Conservation (phyloP, 1,284 basidiomycete genomes). For the Phellopilus nigrolimitatus region DNA sequence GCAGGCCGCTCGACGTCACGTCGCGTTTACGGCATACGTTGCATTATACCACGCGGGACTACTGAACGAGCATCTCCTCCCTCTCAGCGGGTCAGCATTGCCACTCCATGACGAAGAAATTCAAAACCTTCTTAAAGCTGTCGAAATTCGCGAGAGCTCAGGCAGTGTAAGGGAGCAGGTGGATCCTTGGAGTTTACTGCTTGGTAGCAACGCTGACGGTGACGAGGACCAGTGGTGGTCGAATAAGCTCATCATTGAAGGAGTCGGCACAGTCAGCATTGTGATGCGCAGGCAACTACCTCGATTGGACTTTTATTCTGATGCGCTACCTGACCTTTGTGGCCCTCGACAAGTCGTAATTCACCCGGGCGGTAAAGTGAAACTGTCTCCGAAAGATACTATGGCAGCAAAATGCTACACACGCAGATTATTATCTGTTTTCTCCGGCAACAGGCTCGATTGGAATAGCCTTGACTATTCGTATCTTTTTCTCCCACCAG, state of each 20-base stretch:
- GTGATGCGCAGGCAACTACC: constrained; percentile 49
- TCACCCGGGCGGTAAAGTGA: constrained; percentile 26
- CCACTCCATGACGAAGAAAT: constrained; percentile 47
- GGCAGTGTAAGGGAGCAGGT: constrained; percentile 56
- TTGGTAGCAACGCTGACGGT: not conserved
- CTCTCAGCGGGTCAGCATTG: constrained; percentile 49
- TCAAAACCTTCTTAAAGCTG: constrained; percentile 51
- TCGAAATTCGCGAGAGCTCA: constrained; percentile 54
- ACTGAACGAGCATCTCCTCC: constrained; percentile 70
- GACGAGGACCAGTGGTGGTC: constrained; percentile 41
- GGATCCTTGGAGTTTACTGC: constrained; percentile 50
- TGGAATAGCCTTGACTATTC: constrained; percentile 56
- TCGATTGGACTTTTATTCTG: constrained; percentile 41
- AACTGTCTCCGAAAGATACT: constrained; percentile 30
- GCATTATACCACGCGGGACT: constrained; percentile 54
- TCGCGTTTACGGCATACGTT: constrained; percentile 66
- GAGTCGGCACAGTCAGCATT: constrained; percentile 42
- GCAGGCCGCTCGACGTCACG: constrained; percentile 60
- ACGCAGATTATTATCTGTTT: constrained; percentile 51
- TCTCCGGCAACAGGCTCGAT: constrained; percentile 49
- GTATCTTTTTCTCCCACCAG: constrained; percentile 51
- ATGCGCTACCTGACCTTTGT: constrained; percentile 26
- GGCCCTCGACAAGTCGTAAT: constrained; percentile 29
- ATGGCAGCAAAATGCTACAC: constrained; percentile 48
- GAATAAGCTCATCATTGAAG: constrained; percentile 45